Base-by-base conservation (phyloP, 306 rosid species). In the Abrus precatorius region DNA sequence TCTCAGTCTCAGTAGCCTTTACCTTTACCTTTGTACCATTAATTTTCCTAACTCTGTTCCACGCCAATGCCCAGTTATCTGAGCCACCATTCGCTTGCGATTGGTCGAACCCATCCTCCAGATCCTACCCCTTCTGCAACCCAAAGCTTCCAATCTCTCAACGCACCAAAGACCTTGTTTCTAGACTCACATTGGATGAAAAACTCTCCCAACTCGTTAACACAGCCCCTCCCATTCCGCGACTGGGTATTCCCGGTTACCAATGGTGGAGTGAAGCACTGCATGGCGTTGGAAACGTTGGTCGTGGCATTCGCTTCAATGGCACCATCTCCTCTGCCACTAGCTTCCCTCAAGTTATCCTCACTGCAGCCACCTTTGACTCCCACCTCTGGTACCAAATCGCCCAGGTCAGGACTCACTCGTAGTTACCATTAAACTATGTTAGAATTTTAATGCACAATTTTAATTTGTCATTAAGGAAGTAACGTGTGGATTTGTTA, bases 231-330 rank as follows among this genome's bases (percentile, higher is more conserved):
- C 33, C 97, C n/a, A 93, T 95, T 74, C 89, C 99, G 27, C 85
- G 96, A 11, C 98, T 95, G 38, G 97, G 97, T 0, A 84, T 95
- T 76, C 99, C 98, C 1, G 82, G 68, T 6, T 95, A 89, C 85
- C 49, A 93, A 79, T 95, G 99, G 99, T 95, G 99, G 98, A 89
- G 86, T 9, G 99, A 95, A 70, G 96, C 99, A 4, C 89, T 95
- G 2, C 99, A 95, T 45, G 98, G 99, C 14, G 88, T 95, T 3
- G 78, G 89, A 3, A 40, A 53, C 41, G 86, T 44, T 12, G 96
- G 98, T 10, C 84, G 27, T 13, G 99, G 96, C 38, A 70, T 91
- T 38, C 34, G 6, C 32, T 86, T 95, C 78, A 56, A 87, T 43
- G 92, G 85, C 3, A 10, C 88, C 63, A 79, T 95, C 55, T 0